Evolutionary conservation across 2,329 filamentous ascomycete species (phyloP).

Genomic region (Xylaria arbuscula): DNA sequence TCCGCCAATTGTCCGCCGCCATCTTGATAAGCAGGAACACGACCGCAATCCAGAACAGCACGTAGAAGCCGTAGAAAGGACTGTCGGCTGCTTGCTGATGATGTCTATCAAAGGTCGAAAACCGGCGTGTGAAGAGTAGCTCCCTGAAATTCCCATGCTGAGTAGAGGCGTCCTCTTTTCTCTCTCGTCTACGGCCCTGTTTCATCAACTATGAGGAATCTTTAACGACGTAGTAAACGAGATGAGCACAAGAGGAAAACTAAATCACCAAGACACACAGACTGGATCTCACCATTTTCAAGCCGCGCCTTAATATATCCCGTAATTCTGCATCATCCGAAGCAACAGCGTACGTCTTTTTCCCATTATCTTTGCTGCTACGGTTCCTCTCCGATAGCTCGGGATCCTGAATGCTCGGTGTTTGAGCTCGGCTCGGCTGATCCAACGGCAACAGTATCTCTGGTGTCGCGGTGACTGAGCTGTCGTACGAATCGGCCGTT

Average conservation of each 20-base stretch:
- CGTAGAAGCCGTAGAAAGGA: conserved; percentile 83
- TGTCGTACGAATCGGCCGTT: conserved; percentile 40
- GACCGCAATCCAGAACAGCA: conserved; percentile 80
- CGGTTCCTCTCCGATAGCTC: neutral
- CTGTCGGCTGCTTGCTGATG: conserved; percentile 73
- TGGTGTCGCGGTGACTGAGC: conserved; percentile 42
- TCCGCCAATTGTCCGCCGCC: conserved; percentile 73
- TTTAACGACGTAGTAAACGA: neutral
- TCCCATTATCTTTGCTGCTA: conserved; percentile 21
- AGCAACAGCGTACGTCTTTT: conserved; percentile 45
- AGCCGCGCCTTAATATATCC: conserved; percentile 51
- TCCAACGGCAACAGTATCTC: conserved; percentile 40
- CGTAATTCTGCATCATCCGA: conserved; percentile 55
- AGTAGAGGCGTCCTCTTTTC: conserved; percentile 31
- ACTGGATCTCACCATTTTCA: conserved; percentile 45
- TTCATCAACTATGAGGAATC: neutral
- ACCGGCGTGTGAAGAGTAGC: conserved; percentile 77
- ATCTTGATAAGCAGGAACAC: conserved; percentile 74
- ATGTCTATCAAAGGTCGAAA: conserved; percentile 79
- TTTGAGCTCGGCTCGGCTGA: conserved; percentile 13
- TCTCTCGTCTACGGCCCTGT: conserved; percentile 36
- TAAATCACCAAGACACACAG: neutral
- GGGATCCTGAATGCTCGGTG: conserved; percentile 33
- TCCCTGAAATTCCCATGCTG: conserved; percentile 57
- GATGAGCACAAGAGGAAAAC: neutral